Conservation (phyloP, 805 yeast genomes). For the Candida boidinii region DNA sequence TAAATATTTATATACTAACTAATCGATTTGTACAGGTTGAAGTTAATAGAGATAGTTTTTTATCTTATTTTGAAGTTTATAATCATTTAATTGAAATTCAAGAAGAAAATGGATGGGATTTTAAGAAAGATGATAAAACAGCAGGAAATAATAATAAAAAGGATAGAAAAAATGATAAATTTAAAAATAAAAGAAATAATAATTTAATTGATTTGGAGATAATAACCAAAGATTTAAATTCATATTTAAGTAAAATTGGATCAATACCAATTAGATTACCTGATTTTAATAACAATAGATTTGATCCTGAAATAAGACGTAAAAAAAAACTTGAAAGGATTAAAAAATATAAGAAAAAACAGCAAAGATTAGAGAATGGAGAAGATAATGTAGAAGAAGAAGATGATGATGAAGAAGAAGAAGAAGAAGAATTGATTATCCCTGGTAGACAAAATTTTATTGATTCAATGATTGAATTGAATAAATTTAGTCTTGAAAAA, state of each 20-base stretch:
- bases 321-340: conserved; percentile 5
- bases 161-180: conserved; percentile 17
- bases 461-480: conserved; percentile 33
- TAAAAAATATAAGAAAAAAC: conserved; percentile 26
- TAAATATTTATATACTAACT: too few species aligned
- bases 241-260: conserved; percentile 29
- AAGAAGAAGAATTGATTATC: conserved; percentile 5
- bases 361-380: conserved; percentile 25
- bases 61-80: conserved; percentile 60
- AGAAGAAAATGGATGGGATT: conserved; percentile 37
- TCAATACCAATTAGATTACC: conserved; percentile 1
- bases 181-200: conserved; percentile 16
- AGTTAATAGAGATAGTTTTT: conserved; percentile 43
- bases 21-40: too few species aligned
- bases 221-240: conserved; percentile 37
- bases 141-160: conserved; percentile 9
- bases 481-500: conserved; percentile 55
- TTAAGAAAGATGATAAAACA: too few species aligned
- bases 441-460: conserved; percentile 2
- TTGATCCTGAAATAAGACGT: neutral
- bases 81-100: conserved; percentile 44
- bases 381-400: conserved; percentile 22
- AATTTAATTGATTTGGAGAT: conserved; percentile 39
- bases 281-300: too few species aligned
- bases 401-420: too few species aligned